Conservation (phyloP, 2,329 filamentous ascomycete genomes). For the Neopestalotiopsis rosae region DNA sequence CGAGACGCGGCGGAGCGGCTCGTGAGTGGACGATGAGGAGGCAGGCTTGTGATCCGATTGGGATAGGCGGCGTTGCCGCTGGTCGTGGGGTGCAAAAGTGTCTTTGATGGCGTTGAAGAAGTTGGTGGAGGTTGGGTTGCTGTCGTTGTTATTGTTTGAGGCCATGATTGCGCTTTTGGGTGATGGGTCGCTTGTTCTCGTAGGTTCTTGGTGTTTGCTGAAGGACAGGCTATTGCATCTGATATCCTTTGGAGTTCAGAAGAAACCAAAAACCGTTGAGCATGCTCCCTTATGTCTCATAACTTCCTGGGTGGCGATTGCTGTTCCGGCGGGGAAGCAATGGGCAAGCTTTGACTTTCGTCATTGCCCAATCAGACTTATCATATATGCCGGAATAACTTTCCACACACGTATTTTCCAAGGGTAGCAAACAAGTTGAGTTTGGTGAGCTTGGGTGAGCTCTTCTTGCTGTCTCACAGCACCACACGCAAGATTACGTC, state of each 20-base stretch:
- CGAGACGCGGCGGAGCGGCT: background rate
- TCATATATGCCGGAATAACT: background rate
- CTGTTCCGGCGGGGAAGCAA: background rate
- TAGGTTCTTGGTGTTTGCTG: background rate
- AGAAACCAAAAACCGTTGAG: background rate
- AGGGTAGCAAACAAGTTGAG: too few species aligned
- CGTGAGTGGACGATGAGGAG: background rate
- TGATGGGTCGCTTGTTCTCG: background rate
- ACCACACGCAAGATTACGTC: background rate
- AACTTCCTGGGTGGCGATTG: background rate
- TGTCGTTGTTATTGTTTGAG: background rate
- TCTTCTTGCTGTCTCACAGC: background rate
- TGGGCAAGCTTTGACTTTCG: too few species aligned
- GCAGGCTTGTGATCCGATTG: background rate
- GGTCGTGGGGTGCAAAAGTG: constrained; percentile 5
- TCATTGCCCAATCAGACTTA: background rate
- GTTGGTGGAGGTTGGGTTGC: background rate
- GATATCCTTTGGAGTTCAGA: background rate
- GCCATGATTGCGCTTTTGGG: background rate
- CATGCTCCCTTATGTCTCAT: background rate
- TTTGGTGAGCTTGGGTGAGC: background rate
- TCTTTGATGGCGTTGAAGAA: constrained; percentile 8
- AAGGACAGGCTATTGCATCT: background rate
- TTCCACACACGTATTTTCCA: background rate
- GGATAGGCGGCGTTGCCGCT: background rate